Conservation (phyloP, 306 rosid species). For the Crataegus laevigata region DNA sequence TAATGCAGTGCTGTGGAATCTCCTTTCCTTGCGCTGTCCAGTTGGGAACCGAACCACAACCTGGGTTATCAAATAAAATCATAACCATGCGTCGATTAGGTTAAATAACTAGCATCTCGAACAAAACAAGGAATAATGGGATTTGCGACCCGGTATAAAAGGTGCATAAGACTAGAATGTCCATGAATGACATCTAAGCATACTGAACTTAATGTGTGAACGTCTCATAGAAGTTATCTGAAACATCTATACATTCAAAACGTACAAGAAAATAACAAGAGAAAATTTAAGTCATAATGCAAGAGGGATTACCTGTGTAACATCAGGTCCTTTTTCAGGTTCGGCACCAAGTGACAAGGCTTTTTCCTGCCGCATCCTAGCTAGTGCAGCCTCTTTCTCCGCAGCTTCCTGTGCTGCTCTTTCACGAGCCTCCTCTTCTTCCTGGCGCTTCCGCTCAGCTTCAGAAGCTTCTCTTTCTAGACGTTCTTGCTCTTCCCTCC, state of each 20-base stretch:
- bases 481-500: slow-evolving; percentile 86
- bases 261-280: not conserved
- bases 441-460: slow-evolving; percentile 74
- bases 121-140: too few relatives aligned
- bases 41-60: slow-evolving; percentile 92
- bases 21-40: slow-evolving; percentile 90
- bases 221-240: not conserved
- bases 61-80: slow-evolving; percentile 28
- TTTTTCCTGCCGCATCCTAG: slow-evolving; percentile 69
- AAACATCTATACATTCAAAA: not conserved
- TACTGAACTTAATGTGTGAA: too few relatives aligned
- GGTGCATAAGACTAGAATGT: not conserved
- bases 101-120: not conserved
- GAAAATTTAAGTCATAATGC: slow-evolving; percentile 6
- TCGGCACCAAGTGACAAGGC: slow-evolving; percentile 80
- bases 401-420: slow-evolving; percentile 86
- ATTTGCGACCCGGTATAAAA: not conserved
- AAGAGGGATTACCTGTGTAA: slow-evolving; percentile 58
- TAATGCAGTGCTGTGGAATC: slow-evolving; percentile 58
- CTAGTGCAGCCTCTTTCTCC: slow-evolving; percentile 78
- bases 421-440: slow-evolving; percentile 87
- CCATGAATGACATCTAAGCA: not conserved
- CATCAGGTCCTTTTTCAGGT: slow-evolving; percentile 91
- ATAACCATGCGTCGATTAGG: not conserved
- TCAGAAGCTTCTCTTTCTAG: slow-evolving; percentile 95